Evolutionary conservation across 2,329 filamentous ascomycete genomes (phyloP).

Genomic region (Sclerotinia glacialis): DNA sequence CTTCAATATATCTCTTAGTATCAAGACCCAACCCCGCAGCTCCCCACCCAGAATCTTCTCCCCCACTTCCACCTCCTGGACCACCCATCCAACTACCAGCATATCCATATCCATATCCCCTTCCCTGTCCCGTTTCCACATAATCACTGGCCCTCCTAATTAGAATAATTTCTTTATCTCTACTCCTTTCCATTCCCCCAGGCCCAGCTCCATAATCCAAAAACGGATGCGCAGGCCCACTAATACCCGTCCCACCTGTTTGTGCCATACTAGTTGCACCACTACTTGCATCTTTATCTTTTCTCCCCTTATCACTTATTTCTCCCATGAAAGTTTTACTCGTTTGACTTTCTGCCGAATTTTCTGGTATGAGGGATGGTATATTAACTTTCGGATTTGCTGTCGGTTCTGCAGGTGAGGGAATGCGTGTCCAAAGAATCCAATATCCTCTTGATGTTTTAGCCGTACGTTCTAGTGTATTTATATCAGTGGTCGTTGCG

Average conservation of each 20-base stretch:
- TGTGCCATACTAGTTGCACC: not conserved
- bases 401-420: slow-evolving; percentile 41
- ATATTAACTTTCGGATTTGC: slow-evolving; percentile 15
- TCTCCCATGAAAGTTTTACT: not conserved
- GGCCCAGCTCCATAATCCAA: slow-evolving; percentile 23
- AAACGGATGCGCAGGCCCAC: slow-evolving; percentile 37
- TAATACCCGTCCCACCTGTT: slow-evolving; percentile 28
- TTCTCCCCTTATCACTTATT: not conserved
- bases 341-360: slow-evolving; percentile 18
- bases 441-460: slow-evolving; percentile 68
- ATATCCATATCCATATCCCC: slow-evolving; percentile 29
- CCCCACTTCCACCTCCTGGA: slow-evolving; percentile 55
- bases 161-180: slow-evolving; percentile 59
- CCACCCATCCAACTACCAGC: slow-evolving; percentile 50
- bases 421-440: slow-evolving; percentile 63
- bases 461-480: slow-evolving; percentile 58
- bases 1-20: slow-evolving; percentile 72
- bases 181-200: slow-evolving; percentile 16
- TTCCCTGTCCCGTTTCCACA: slow-evolving; percentile 25
- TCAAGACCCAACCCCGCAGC: slow-evolving; percentile 67
- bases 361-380: slow-evolving; percentile 25
- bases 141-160: slow-evolving; percentile 60
- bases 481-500: slow-evolving; percentile 42
- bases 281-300: not conserved
- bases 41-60: not conserved